These are phyloP conservation scores for Crucihimalaya himalaica DNA, from an alignment of 345 rosid species.

Conservation along the genomic window DNA sequence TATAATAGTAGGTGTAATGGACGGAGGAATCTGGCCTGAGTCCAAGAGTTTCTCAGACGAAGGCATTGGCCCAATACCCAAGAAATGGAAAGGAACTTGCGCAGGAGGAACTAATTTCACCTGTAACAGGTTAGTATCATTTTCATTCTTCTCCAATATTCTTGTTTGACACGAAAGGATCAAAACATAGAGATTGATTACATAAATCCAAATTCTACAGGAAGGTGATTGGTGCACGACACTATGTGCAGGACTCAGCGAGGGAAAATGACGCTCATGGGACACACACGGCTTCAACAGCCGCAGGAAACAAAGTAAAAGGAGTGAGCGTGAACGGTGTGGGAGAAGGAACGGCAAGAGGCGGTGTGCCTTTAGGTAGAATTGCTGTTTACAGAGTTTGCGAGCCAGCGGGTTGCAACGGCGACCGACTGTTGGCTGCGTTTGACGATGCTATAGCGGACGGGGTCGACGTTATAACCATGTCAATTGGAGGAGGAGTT, in stretches of 20 bases:
- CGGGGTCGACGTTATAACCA: constrained; percentile 72
- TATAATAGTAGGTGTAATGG: constrained; percentile 48
- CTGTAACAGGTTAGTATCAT: constrained; percentile 51
- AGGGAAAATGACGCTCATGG: constrained; percentile 50
- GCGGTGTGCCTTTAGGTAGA: constrained; percentile 62
- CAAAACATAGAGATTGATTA: not conserved
- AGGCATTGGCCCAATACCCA: constrained; percentile 55
- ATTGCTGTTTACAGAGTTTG: constrained; percentile 54
- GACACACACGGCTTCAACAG: constrained; percentile 66
- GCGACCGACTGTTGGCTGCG: constrained; percentile 27
- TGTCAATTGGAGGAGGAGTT: constrained; percentile 62
- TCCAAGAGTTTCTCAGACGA: constrained; percentile 51
- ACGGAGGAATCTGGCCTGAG: constrained; percentile 61
- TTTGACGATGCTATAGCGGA: constrained; percentile 43
- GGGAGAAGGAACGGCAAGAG: constrained; percentile 59
- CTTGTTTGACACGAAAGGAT: not conserved
- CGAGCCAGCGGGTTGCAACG: constrained; percentile 9
- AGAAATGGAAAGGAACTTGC: constrained; percentile 60
- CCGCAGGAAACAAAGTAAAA: constrained; percentile 54
- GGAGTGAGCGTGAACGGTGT: constrained; percentile 50
- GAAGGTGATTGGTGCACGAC: constrained; percentile 41
- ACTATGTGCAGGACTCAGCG: constrained; percentile 31
- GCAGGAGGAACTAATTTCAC: constrained; percentile 52
- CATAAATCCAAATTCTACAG: not conserved
- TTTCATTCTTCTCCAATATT: not conserved